Base-by-base conservation (phyloP, 176 grass and related monocot species). In the Carex kokanica region DNA sequence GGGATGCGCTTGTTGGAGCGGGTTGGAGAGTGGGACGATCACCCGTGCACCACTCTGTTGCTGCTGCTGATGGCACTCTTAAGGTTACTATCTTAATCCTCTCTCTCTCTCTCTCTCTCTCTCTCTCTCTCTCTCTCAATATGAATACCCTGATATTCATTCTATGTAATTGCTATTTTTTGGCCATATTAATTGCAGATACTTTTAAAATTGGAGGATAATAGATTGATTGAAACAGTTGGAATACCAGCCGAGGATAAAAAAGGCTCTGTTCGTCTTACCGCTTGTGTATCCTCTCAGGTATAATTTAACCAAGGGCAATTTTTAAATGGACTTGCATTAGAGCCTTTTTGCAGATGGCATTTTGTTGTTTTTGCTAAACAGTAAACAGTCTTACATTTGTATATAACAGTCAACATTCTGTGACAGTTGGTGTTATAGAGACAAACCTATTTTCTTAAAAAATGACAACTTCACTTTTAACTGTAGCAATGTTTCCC, bases 131-230 rank as follows among this genome's bases (percentile, higher is more conserved):
- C 3, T 36, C 51, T 43, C 8, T n/a, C 1, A 13, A 23, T 24
- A 51, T 45, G 20, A 16, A 13, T 38, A 60, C 27, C 27, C 43
- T 87, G 17, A 66, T 78, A 10, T 24, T 57, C 15, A 66, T 53
- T 59, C 24, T 63, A 41, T 78, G 4, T 38, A 59, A 64, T 84
- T 21, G 1, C 59, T 62, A 78, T 31, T 81, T 81, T 78, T 58
- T 68, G 72, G 72, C 12, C 24, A 27, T 60, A 14, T 4, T 81
- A 34, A 56, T 72, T 83, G 81, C 71, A 98, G 95, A 93, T 98
- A 91, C 91, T 98, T 78, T 85, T 98, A 58, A 98, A 95, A 88
- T 78, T 98, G 86, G 90, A 95, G 83, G 95, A 98, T 82, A 95
- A 90, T 62, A 91, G 95, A 64, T 67, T 98, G 89, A 79, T 98